These are phyloP conservation scores for Fusarium torulosum DNA, from an alignment of 2,329 filamentous ascomycete genomes.

Conservation along the genomic window DNA sequence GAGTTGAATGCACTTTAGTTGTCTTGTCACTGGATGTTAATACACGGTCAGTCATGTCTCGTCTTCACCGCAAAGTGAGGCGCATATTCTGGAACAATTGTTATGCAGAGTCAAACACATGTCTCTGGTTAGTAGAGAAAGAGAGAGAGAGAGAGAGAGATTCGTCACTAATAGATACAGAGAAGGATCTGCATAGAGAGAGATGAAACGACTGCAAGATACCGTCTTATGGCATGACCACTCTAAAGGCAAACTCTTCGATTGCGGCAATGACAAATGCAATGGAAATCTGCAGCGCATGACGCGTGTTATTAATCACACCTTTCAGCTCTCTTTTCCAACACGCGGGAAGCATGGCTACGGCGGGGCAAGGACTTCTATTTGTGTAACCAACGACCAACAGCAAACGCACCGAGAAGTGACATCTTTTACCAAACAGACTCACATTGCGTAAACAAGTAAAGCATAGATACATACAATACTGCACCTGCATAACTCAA, in stretches of 20 bases:
- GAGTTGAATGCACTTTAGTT: conserved; percentile 18
- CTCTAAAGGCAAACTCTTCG: background rate
- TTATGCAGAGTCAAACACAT: conserved; percentile 26
- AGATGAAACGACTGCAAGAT: conserved; percentile 32
- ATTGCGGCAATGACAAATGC: background rate
- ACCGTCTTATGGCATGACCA: conserved; percentile 19
- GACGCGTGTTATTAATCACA: conserved; percentile 21
- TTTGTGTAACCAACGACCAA: conserved; percentile 35
- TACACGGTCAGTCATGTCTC: conserved; percentile 23
- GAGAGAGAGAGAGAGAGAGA: background rate
- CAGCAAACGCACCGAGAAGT: conserved; percentile 18
- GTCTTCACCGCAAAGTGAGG: conserved; percentile 39
- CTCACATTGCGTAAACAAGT: background rate
- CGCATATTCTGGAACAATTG: conserved; percentile 26
- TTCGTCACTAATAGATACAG: no score
- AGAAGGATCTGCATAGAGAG: background rate
- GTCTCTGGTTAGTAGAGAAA: conserved; percentile 31
- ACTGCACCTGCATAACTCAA: background rate
- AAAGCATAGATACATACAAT: conserved; percentile 3
- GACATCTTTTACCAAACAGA: background rate
- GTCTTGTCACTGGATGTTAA: conserved; percentile 1
- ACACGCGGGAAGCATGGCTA: conserved; percentile 5
- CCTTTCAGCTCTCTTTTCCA: background rate
- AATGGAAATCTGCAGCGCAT: conserved; percentile 15
- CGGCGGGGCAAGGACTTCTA: conserved; percentile 18